Evolutionary conservation across 1,139 yeast species (phyloP).

Genomic region (Kurtzmaniella quercitrusa): DNA sequence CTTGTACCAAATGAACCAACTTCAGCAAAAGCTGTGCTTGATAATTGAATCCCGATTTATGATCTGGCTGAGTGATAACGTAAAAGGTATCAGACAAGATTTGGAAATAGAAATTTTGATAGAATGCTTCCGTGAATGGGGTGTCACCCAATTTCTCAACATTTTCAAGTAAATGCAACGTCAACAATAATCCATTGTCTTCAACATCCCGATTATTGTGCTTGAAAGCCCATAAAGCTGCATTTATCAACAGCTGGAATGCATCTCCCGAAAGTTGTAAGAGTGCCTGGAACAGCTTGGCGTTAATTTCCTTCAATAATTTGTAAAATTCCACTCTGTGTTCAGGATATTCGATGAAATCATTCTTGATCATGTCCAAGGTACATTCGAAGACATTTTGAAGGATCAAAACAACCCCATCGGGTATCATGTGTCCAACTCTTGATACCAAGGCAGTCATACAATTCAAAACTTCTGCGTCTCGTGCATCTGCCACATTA

Average conservation of each 20-base stretch:
- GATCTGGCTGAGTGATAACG: slow-evolving; percentile 95
- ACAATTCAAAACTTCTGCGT: slow-evolving; percentile 94
- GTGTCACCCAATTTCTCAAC: slow-evolving; percentile 76
- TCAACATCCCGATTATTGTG: slow-evolving; percentile 96
- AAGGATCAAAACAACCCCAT: slow-evolving; percentile 80
- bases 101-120: slow-evolving; percentile 82
- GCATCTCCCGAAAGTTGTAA: slow-evolving; percentile 88
- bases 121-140: slow-evolving; percentile 80
- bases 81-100: slow-evolving; percentile 88
- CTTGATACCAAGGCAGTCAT: slow-evolving; percentile 85
- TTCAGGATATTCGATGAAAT: slow-evolving; percentile 95
- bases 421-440: slow-evolving; percentile 86
- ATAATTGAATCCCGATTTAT: slow-evolving; percentile 89
- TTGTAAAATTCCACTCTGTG: slow-evolving; percentile 96
- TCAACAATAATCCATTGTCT: slow-evolving; percentile 78
- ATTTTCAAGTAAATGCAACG: slow-evolving; percentile 76
- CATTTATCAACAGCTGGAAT: slow-evolving; percentile 85
- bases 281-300: slow-evolving; percentile 80
- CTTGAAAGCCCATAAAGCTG: slow-evolving; percentile 96
- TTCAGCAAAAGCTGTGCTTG: slow-evolving; percentile 85
- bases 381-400: slow-evolving; percentile 95
- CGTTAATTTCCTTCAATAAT: slow-evolving; percentile 79
- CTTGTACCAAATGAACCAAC: slow-evolving; percentile 79
- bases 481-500: slow-evolving; percentile 94
- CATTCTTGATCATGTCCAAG: slow-evolving; percentile 90